A percentile compares a stretch with the other conserved stretches of the same genome.
phyloP scores from a whole-genome alignment of 129 eudicot species.

The Heracleum sosnowskyi region DNA sequence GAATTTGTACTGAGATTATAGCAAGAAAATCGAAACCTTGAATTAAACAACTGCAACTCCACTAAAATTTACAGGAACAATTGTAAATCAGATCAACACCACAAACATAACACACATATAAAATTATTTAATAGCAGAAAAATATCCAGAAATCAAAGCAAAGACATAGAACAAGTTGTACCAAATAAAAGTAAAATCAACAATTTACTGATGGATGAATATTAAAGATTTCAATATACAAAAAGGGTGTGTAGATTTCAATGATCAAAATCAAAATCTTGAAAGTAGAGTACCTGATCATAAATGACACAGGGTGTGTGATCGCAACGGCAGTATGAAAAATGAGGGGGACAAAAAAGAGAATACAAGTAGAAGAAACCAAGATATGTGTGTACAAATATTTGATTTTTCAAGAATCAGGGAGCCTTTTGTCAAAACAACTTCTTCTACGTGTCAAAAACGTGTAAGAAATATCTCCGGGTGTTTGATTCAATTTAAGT shows the following conservation, averaged over 20 bases:
- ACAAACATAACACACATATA: not conserved
- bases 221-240: not conserved
- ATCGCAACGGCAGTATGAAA: too few relatives aligned
- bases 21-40: not conserved
- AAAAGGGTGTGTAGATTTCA: not conserved
- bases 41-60: not conserved
- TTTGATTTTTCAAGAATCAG: not conserved
- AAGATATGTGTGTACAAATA: not conserved
- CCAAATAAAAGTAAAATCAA: not conserved
- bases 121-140: not conserved
- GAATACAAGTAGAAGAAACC: too few relatives aligned
- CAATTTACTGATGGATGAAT: too few relatives aligned
- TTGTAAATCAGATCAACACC: not conserved
- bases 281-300: slow-evolving; percentile 1
- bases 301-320: not conserved
- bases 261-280: not conserved
- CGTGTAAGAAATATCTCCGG: too few relatives aligned
- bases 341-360: too few relatives aligned
- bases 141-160: not conserved
- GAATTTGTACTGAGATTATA: not conserved
- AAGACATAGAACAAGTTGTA: not conserved
- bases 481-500: too few relatives aligned
- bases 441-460: too few relatives aligned
- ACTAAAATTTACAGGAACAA: not conserved
- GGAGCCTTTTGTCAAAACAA: not conserved